Conservation (phyloP, 2,329 filamentous ascomycete genomes). For the Fusarium sp. region DNA sequence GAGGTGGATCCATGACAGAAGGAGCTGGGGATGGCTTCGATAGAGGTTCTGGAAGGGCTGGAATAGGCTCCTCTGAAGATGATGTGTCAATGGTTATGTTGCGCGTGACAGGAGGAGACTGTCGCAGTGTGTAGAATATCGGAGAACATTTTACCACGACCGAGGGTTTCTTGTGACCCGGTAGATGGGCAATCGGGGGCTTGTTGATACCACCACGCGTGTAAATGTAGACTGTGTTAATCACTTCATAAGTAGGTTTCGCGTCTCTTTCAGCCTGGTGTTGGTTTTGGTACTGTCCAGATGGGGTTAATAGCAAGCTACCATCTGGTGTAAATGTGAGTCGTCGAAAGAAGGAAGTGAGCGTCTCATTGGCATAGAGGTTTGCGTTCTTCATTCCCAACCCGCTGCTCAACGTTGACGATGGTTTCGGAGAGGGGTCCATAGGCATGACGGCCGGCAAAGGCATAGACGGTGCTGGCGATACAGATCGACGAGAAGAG, state of each 20-base stretch:
- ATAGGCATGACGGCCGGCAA: constrained; percentile 95
- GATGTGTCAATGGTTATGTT: constrained; percentile 96
- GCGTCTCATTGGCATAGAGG: constrained; percentile 94
- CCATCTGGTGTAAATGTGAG: constrained; percentile 96
- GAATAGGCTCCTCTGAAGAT: constrained; percentile 83
- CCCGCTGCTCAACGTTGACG: constrained; percentile 64
- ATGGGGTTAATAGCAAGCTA: constrained; percentile 90
- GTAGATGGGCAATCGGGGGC: constrained; percentile 91
- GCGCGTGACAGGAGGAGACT: constrained; percentile 73
- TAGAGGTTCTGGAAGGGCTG: constrained; percentile 83
- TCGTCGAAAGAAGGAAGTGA: constrained; percentile 95
- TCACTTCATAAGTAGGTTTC: constrained; percentile 84
- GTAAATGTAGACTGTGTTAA: constrained; percentile 98
- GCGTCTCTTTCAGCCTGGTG: constrained; percentile 71
- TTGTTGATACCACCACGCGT: constrained; percentile 96
- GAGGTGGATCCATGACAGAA: constrained; percentile 85
- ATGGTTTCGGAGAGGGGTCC: constrained; percentile 81
- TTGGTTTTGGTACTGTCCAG: constrained; percentile 91
- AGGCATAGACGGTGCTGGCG: constrained; percentile 92
- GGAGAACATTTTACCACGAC: constrained; percentile 96
- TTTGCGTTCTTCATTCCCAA: constrained; percentile 82
- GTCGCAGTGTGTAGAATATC: constrained; percentile 82
- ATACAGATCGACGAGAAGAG: constrained; percentile 85
- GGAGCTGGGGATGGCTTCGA: constrained; percentile 66
- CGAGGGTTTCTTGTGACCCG: constrained; percentile 97